Conservation (phyloP, 2,329 filamentous ascomycete genomes). For the Alternaria sp. region DNA sequence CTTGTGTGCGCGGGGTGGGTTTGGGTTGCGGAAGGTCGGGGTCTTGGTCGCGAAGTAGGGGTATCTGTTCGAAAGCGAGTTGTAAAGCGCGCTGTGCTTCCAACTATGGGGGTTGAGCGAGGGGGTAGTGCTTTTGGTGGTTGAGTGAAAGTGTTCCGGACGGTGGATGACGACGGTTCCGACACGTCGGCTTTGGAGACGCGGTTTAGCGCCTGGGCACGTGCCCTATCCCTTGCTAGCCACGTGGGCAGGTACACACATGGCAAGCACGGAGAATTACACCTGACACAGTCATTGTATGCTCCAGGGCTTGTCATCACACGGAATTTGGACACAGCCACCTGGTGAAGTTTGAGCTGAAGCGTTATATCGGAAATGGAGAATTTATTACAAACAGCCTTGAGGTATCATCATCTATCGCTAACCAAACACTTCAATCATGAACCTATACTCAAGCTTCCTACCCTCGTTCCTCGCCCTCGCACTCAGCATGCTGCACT, state of each 20-base stretch:
- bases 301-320: background rate
- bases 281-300: background rate
- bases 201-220: slow-evolving; percentile 12
- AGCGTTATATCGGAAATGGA: background rate
- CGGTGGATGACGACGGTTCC: background rate
- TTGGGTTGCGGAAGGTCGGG: background rate
- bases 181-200: slow-evolving; percentile 19
- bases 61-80: background rate
- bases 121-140: background rate
- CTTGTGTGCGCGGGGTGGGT: background rate
- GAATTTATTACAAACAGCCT: background rate
- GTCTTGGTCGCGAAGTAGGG: background rate
- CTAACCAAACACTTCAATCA: slow-evolving; percentile 64
- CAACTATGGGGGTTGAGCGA: background rate
- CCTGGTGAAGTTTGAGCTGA: rapidly evolving
- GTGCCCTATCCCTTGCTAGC: background rate
- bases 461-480: slow-evolving; percentile 59
- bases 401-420: background rate
- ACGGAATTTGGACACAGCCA: background rate
- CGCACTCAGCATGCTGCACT: slow-evolving; percentile 58
- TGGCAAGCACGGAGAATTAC: background rate
- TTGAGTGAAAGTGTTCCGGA: background rate
- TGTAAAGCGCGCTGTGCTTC: background rate
- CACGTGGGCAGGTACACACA: background rate
- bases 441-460: slow-evolving; percentile 63